Conservation (phyloP, 805 yeast species). For the Candida palmyrensis region DNA sequence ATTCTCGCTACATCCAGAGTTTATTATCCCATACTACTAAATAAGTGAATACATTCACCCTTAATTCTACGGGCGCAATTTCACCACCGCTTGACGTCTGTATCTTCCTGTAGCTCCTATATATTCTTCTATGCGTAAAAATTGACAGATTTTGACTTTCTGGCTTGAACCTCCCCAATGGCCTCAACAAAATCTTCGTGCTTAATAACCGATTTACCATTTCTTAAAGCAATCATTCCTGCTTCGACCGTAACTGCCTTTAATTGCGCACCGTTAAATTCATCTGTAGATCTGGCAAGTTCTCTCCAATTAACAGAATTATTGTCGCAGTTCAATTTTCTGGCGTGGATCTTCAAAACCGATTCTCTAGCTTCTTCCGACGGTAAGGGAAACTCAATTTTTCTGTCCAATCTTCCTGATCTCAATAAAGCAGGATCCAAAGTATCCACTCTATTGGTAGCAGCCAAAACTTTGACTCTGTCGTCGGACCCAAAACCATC, state of each 20-base stretch:
- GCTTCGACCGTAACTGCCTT: conserved; percentile 99
- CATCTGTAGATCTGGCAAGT: conserved; percentile 96
- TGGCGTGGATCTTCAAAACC: conserved; percentile 92
- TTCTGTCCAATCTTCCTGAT: conserved; percentile 96
- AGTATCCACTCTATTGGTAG: conserved; percentile 96
- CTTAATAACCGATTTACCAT: conserved; percentile 83
- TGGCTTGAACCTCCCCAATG: conserved; percentile 95
- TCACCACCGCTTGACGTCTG: no score
- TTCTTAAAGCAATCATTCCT: conserved; percentile 98
- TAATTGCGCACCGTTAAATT: conserved; percentile 97
- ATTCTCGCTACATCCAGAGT: no score
- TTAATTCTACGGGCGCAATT: no score
- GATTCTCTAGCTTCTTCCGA: conserved; percentile 97
- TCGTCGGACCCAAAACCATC: conserved; percentile 98
- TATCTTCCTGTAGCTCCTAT: no score
- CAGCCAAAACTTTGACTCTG: conserved; percentile 94
- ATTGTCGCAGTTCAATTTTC: conserved; percentile 88
- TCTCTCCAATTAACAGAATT: conserved; percentile 95
- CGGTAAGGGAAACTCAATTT: conserved; percentile 97
- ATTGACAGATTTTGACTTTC: conserved; percentile 91
- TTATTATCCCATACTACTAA: no score
- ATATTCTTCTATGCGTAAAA: conserved; percentile 91
- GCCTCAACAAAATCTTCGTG: conserved; percentile 99
- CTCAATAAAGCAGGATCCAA: conserved; percentile 97
- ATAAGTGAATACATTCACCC: no score